A percentile compares a stretch with the other conserved stretches of the same genome.
Evolutionary conservation across 2,329 filamentous ascomycete species (phyloP).

Genomic region (Colletotrichum paranaense): DNA sequence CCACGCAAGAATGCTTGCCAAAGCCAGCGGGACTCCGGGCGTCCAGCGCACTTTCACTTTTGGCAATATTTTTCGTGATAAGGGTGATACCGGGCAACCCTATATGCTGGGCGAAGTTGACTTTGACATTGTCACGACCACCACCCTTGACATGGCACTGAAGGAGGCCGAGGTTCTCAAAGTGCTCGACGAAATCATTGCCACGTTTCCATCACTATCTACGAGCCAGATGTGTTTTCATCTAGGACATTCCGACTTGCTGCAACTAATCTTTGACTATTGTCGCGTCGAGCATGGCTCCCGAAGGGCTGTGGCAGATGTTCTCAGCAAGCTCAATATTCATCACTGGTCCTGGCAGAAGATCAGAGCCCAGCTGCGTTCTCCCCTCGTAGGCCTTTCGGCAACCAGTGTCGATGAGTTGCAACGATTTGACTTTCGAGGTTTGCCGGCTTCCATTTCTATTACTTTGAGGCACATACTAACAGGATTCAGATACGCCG

Average conservation of each 20-base stretch:
- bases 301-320: constrained; percentile 80
- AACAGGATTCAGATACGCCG: constrained; percentile 56
- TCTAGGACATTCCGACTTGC: constrained; percentile 86
- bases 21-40: constrained; percentile 68
- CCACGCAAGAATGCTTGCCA: constrained; percentile 85
- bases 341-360: constrained; percentile 84
- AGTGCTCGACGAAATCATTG: constrained; percentile 90
- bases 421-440: constrained; percentile 89
- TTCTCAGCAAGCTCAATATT: constrained; percentile 88
- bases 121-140: constrained; percentile 92
- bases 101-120: constrained; percentile 88
- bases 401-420: constrained; percentile 93
- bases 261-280: constrained; percentile 90
- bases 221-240: constrained; percentile 86
- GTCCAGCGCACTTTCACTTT: constrained; percentile 87
- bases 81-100: constrained; percentile 82
- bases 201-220: constrained; percentile 80
- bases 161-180: constrained; percentile 96
- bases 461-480: background rate
- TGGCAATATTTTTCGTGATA: constrained; percentile 87
- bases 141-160: constrained; percentile 83
- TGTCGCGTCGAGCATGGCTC: constrained; percentile 81
- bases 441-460: constrained; percentile 50
- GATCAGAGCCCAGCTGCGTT: constrained; percentile 83
- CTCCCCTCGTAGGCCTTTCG: constrained; percentile 83